phyloP scores from a whole-genome alignment of 2,329 filamentous ascomycete species.

The Westerdykella sp. region DNA sequence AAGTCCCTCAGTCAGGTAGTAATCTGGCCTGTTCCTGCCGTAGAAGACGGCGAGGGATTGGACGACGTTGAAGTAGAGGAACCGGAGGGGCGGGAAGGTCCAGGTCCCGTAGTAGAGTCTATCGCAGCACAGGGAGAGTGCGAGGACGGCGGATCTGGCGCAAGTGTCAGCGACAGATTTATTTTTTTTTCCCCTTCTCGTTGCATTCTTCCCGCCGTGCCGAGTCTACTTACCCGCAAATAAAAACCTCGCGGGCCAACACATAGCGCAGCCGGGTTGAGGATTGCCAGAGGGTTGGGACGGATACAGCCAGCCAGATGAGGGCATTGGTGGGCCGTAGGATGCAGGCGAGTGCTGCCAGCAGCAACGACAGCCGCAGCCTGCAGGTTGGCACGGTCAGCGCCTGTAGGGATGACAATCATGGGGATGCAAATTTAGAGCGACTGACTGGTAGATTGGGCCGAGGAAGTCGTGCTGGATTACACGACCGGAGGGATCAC shows the following conservation, averaged over 20 bases:
- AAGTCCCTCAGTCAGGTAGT: slow-evolving; percentile 85
- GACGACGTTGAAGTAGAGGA: slow-evolving; percentile 83
- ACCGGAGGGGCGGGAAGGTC: slow-evolving; percentile 83
- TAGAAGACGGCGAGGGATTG: slow-evolving; percentile 90
- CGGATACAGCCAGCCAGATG: slow-evolving; percentile 68
- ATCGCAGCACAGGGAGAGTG: slow-evolving; percentile 62
- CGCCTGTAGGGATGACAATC: not conserved
- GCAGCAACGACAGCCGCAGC: slow-evolving; percentile 54
- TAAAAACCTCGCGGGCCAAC: slow-evolving; percentile 56
- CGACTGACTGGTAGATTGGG: slow-evolving; percentile 20
- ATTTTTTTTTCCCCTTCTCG: not conserved
- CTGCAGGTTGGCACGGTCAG: slow-evolving; percentile 22
- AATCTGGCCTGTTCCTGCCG: slow-evolving; percentile 82
- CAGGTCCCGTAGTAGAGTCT: slow-evolving; percentile 74
- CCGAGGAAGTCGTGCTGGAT: slow-evolving; percentile 29
- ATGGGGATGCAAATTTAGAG: slow-evolving; percentile 4
- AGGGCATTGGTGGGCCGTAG: slow-evolving; percentile 84
- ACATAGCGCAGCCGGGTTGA: slow-evolving; percentile 43
- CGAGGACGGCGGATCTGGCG: slow-evolving; percentile 52
- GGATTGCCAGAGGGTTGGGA: slow-evolving; percentile 46
- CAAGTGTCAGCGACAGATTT: slow-evolving; percentile 12
- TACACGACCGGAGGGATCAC: slow-evolving; percentile 25
- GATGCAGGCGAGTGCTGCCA: slow-evolving; percentile 77
- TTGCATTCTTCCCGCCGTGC: not conserved
- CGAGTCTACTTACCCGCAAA: slow-evolving; percentile 48